Conservation (phyloP, 495 filamentous ascomycete genomes). For the Aspergillus haitiensis region DNA sequence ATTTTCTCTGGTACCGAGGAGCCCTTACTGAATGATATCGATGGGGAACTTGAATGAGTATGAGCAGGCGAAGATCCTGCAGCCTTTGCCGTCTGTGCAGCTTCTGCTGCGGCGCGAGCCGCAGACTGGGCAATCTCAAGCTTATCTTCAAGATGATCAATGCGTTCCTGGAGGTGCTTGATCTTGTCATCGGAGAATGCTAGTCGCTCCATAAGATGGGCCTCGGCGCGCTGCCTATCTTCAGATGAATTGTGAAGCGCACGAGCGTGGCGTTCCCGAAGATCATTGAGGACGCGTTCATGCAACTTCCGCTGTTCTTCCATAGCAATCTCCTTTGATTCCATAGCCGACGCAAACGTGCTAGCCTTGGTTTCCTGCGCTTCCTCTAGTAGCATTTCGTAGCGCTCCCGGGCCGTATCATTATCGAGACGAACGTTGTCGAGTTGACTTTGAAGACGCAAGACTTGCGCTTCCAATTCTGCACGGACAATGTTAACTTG, state of each 20-base stretch:
- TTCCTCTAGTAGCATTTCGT: slow-evolving; percentile 78
- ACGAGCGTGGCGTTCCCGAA: slow-evolving; percentile 68
- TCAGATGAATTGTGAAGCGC: slow-evolving; percentile 68
- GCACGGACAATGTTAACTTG: slow-evolving; percentile 77
- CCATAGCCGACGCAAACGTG: slow-evolving; percentile 56
- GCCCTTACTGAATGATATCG: slow-evolving; percentile 42
- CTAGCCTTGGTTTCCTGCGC: slow-evolving; percentile 52
- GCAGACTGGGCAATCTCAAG: slow-evolving; percentile 88
- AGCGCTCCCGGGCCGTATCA: slow-evolving; percentile 68
- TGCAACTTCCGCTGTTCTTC: slow-evolving; percentile 68
- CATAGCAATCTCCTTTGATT: slow-evolving; percentile 61
- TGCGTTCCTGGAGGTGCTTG: slow-evolving; percentile 75
- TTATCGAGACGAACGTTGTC: slow-evolving; percentile 71
- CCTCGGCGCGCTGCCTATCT: slow-evolving; percentile 68
- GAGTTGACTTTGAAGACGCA: slow-evolving; percentile 65
- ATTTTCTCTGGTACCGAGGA: slow-evolving; percentile 75
- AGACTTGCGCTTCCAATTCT: slow-evolving; percentile 71
- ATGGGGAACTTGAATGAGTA: slow-evolving; percentile 45
- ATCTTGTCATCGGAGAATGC: slow-evolving; percentile 76
- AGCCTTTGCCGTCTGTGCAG: slow-evolving; percentile 66
- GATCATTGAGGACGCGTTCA: slow-evolving; percentile 65
- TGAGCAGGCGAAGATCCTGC: slow-evolving; percentile 32
- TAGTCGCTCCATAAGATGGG: slow-evolving; percentile 67
- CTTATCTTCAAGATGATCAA: slow-evolving; percentile 81
- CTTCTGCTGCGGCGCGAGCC: slow-evolving; percentile 80